A percentile compares a stretch with the other conserved stretches of the same genome.
Evolutionary conservation across 768 basidiomycete species (phyloP).

Genomic region (Pulveroboletus sp.): DNA sequence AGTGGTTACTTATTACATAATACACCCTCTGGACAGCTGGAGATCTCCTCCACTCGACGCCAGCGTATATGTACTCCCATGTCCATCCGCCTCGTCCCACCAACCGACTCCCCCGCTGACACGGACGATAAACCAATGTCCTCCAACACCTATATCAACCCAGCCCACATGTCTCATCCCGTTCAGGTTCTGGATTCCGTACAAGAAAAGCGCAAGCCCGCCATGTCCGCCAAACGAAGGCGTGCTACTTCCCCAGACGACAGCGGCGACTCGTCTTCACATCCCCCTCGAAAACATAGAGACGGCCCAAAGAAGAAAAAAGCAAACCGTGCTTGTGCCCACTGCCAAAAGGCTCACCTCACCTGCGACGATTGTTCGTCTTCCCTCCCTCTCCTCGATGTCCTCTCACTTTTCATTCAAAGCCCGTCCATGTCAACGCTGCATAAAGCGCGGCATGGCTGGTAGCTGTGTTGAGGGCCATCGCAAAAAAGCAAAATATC

Average conservation of each 20-base stretch:
- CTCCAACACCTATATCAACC: slow-evolving; percentile 41
- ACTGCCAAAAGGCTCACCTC: slow-evolving; percentile 95
- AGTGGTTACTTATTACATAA: slow-evolving; percentile 17
- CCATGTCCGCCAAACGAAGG: slow-evolving; percentile 48
- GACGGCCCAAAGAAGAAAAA: slow-evolving; percentile 92
- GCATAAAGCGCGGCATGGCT: slow-evolving; percentile 89
- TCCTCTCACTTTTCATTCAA: slow-evolving; percentile 14
- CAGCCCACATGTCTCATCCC: slow-evolving; percentile 35
- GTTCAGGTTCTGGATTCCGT: slow-evolving; percentile 32
- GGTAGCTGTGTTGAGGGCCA: slow-evolving; percentile 89
- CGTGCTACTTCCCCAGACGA: slow-evolving; percentile 59
- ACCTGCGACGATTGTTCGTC: slow-evolving; percentile 96
- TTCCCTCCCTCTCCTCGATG: background rate
- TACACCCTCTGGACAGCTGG: too few species aligned
- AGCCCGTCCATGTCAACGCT: slow-evolving; percentile 96
- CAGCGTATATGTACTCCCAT: slow-evolving; percentile 12
- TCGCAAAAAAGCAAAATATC: slow-evolving; percentile 97
- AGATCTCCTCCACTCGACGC: slow-evolving; percentile 8
- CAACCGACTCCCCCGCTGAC: background rate
- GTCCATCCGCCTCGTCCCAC: slow-evolving; percentile 3
- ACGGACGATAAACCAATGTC: slow-evolving; percentile 3
- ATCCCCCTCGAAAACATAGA: slow-evolving; percentile 49
- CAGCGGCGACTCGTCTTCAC: slow-evolving; percentile 42
- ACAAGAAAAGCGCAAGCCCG: slow-evolving; percentile 37
- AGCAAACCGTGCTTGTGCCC: slow-evolving; percentile 88